Base-by-base conservation (phyloP, 139 green algal genomes). In the Ostreobium quekettii region DNA sequence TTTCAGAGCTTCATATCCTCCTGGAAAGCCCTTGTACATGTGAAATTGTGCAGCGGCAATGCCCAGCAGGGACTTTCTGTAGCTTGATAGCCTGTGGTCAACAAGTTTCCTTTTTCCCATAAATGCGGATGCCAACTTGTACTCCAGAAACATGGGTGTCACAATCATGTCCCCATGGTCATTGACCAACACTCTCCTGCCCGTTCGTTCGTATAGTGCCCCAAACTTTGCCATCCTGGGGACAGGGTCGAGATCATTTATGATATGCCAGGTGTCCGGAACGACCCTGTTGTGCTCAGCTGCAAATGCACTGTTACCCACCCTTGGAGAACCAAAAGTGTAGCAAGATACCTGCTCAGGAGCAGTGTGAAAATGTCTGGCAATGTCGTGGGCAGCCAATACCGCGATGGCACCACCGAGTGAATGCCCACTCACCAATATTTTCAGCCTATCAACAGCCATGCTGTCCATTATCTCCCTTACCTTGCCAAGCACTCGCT, bases 181-280 rank as follows among this genome's bases (percentile, higher is more conserved):
- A 58, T 85, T 77, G 15, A 85, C 36, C 11, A 87, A 72, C 11
- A 83, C 78, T 35, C 79, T 64, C 7, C 76, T 33, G 1, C 82
- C 82, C n/a, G 64, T 61, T 24, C 79, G 76, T 68, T 87, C 85
- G 74, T 87, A 87, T 11, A 77, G 39, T 26, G 32, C 33, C 39
- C 76, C 29, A 28, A 84, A 79, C 60, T 82, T 82, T 57, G 68
- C 67, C 0, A 53, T 74, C 2, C 72, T 36, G 0, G 76, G 67
- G 31, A 82, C 63, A 8, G 69, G 62, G 47, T 82, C 76, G 59
- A 77, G 73, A 36, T 85, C 73, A 53, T 88, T 86, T 58, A 89
- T 88, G 38, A 89, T 63, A 68, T 82, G 71, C 76, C 81, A 89
- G 11, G 77, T 85, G 63, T 88, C 71, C 5, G 78, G 82, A 2